phyloP scores from a whole-genome alignment of 2,329 filamentous ascomycete species.

The Domatiomyces globalis region DNA sequence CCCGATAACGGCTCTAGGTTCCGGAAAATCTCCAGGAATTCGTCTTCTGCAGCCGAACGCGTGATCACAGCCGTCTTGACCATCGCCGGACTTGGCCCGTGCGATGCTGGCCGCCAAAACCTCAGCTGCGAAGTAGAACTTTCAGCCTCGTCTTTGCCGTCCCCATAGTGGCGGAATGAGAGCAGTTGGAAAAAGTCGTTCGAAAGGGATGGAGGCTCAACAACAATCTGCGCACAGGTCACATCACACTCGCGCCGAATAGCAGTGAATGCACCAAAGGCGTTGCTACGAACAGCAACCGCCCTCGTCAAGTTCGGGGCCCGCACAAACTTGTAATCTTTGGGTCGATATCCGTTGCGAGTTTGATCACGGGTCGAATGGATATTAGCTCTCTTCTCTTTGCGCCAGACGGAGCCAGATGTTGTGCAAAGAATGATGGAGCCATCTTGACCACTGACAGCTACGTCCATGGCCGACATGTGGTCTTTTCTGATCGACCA shows the following conservation, averaged over 20 bases:
- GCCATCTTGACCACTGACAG: conserved; percentile 69
- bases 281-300: conserved; percentile 69
- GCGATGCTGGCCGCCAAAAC: conserved; percentile 28
- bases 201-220: conserved; percentile 57
- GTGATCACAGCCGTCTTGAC: conserved; percentile 31
- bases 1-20: conserved; percentile 15
- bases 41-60: conserved; percentile 32
- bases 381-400: conserved; percentile 66
- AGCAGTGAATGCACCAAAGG: conserved; percentile 79
- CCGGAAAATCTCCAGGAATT: conserved; percentile 22
- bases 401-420: conserved; percentile 84
- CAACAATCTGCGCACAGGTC: conserved; percentile 54
- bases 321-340: conserved; percentile 91
- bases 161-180: conserved; percentile 48
- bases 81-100: conserved; percentile 10
- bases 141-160: conserved; percentile 32
- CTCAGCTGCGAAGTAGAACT: conserved; percentile 31
- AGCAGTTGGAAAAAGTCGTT: conserved; percentile 57
- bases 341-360: conserved; percentile 42
- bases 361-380: conserved; percentile 34
- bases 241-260: conserved; percentile 74
- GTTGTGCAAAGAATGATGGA: conserved; percentile 89
- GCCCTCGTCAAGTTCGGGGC: conserved; percentile 79
- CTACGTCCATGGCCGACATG: conserved; percentile 73
- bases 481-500: conserved; percentile 80